Evolutionary conservation across 164 flowering plant genomes (phyloP), one percentile per base, ranked within the genome.

Genomic region (Nelumbo lutea): DNA sequence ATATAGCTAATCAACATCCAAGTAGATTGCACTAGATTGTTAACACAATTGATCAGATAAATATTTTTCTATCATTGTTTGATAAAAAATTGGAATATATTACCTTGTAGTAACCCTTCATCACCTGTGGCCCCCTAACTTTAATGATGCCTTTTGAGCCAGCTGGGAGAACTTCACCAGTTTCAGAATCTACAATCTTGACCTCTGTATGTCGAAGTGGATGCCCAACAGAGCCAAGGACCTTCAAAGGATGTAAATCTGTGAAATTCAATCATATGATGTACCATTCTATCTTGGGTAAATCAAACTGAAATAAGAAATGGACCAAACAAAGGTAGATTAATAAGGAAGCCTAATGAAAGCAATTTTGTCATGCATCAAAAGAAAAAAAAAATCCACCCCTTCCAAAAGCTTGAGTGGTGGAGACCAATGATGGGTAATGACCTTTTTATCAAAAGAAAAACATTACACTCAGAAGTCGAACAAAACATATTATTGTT

Each of bases 41-140:
- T 65, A 51, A 14, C 15, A 42, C 6, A n/a, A 68, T 55, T 43
- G 9, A 14, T 40, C 48, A 51, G 38, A 39, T 5, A 41, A 9
- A 39, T 41, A 41, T 0, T 8, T 59, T 40, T 14, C 4, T 7
- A 59, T 4, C n/a, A 43, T 38, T 43, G 60, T 13, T 13, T 41
- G 42, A 50, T 42, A 68, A 14, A 9, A 15, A 14, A 47, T 14
- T 14, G 60, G 40, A 65, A 48, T 13, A 11, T 41, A 9, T 3
- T 80, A 91, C 98, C 96, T 94, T 91, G 77, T 83, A 94, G 75
- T 94, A 94, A 66, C 97, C 96, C 75, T 87, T 88, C 98, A 91
- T 94, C 68, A 94, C 90, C 76, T 83, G 96, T 40, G 96, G 96
- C 5, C 98, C 98, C 74, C 83, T 85, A 41, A 80, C 91, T 83